Base-by-base conservation (phyloP, 1,284 basidiomycete species). In the Rhodotorula sp. region DNA sequence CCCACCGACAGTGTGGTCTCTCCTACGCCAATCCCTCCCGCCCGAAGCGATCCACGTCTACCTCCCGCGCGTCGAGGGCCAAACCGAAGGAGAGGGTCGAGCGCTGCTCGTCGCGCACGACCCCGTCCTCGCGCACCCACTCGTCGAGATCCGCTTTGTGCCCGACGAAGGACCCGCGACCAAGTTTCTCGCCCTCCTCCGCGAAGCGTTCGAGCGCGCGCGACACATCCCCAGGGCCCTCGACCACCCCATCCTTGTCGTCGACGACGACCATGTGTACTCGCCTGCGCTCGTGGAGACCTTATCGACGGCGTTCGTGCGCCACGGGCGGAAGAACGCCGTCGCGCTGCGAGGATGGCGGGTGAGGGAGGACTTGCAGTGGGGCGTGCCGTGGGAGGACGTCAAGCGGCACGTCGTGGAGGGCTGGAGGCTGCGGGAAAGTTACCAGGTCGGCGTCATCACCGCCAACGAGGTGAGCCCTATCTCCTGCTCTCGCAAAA, bases 1-100 rank as follows among this genome's bases (percentile, higher is more conserved):
- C 64, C 74, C 66, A 66, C 64, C 72, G 59, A 62, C 73, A 50
- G 62, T 71, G 73, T 60, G 36, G 83, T 83, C 34, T 83, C 83
- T 66, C 73, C 73, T 82, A 70, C 78, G 73, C 61, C 13, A 72
- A 57, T 61, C 69, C 58, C 61, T 64, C 36, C 58, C 75, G 62
- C 71, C 69, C 60, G 15, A 55, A 21, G 9, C 64, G 63, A 48
- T 73, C 56, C 36, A n/a, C 0, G 29, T 65, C 4, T 29, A 65
- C 48, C 64, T 65, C 29, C 64, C 64, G 15, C 54, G 13, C 32
- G 13, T 19, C 3, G 19, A 21, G 22, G 21, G 9, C 25, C 21
- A 39, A 25, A 25, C 39, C 39, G 39, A 39, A 7, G 39, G 39
- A 39, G 9, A 15, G 9, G 39, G 39, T 39, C 10, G 22, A 7